Base-by-base conservation (phyloP, 2,329 filamentous ascomycete genomes). In the Myriosclerotinia scirpicola region DNA sequence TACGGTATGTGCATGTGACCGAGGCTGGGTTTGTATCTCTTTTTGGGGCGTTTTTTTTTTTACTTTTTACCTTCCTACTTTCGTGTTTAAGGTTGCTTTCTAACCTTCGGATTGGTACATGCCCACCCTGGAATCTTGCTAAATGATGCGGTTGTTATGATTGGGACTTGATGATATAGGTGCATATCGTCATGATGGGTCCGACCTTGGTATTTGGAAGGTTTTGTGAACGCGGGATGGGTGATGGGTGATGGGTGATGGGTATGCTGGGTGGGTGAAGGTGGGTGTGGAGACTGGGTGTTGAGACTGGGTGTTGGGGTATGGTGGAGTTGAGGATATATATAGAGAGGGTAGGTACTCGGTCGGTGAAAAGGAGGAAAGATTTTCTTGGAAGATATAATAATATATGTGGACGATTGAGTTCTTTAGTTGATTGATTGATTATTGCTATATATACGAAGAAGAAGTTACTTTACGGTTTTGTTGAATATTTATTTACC, bases 181-280 rank as follows among this genome's bases (percentile, higher is more conserved):
- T 62, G 22, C 59, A 62, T 53, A 62, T 53, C 59, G 59, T 62
- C 59, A 62, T 62, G 46, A 50, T 40, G 59, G 34, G 46, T 54
- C 20, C 22, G 17, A 20, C 59, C 58, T 48, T 61, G 58, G 44
- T 50, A 26, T 42, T 22, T 56, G 2, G 26, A 26, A 30, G 17
- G 17, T 4, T 17, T n/a, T n/a, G 20, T n/a, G 34, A 11, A n/a
- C 34, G 30, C 26, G 4, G 40, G 9, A 34, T 63, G 34, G 14
- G 17, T 20, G 34, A 26, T n/a, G n/a, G n/a, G 26, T 26, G 26
- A 26, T 26, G 26, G 26, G 26, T 26, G 26, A 26, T 26, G 26
- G 26, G 26, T 26, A 26, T 26, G 26, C 26, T 26, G 26, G 26
- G 26, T 26, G n/a, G n/a, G n/a, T n/a, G n/a, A 26, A 2, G 26